Evolutionary conservation across 148 eudicot genomes (phyloP), one percentile per base, ranked within the genome.

Genomic region (Camellia lanceoleosa): DNA sequence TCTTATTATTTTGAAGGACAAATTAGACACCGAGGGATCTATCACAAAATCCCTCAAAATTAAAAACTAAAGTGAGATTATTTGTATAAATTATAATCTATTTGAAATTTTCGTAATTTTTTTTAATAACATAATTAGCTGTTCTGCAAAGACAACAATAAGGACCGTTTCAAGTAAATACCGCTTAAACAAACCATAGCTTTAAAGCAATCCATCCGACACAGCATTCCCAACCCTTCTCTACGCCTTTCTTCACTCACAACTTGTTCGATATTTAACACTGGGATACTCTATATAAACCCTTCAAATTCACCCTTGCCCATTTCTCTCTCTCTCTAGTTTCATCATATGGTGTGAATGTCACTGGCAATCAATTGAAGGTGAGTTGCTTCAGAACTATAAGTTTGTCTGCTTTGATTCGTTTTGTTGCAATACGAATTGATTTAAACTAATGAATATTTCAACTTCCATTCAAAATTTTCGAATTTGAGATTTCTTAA

Each of bases 401-500:
- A 1, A 0, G 38, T 71, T 47, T 3, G n/a, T 60, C 3, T 55
- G 13, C 46, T 6, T 18, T 68, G 9, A 69, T 14, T 18, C 0
- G 0, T 18, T 1, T 49, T 19, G 56, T 46, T 18, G 19, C 43
- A 51, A 64, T 20, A 16, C 19, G 12, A 65, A 14, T 51, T 66
- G 61, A 77, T 77, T 49, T 49, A 49, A 49, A 49, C 3, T 16
- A 49, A 4, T 7, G 52, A 49, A 4, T 49, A 49, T 38, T 30
- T 43, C 20, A 44, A 4, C 6, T 61, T 79, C 46, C 41, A 3
- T 20, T 23, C 56, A 74, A 20, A n/a, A 8, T 78, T 68, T 16
- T 67, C 14, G 42, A 66, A 76, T 84, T 69, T 80, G 69, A 65
- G 68, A 77, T 84, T 84, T 62, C 83, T 84, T 84, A 23, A 20